Conservation (phyloP, 1,284 basidiomycete genomes). For the Ganoderma leucocontextum region DNA sequence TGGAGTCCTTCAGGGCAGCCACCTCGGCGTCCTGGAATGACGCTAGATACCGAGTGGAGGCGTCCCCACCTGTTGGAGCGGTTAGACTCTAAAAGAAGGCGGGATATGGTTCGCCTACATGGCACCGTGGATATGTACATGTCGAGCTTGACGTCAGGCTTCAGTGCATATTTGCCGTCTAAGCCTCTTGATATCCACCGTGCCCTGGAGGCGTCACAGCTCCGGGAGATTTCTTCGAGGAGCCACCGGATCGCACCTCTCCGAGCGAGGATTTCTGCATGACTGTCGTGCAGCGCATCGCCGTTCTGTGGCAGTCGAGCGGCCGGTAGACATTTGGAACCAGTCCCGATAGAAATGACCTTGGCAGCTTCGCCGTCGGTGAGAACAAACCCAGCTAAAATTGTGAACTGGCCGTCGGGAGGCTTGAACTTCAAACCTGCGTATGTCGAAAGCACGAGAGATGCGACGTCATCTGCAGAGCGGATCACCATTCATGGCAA, state of each 20-base stretch:
- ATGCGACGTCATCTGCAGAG: constrained; percentile 37
- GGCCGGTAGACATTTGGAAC: constrained; percentile 87
- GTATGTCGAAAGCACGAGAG: constrained; percentile 53
- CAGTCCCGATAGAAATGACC: constrained; percentile 81
- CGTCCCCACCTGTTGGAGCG: constrained; percentile 75
- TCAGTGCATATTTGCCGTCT: constrained; percentile 59
- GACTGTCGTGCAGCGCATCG: constrained; percentile 87
- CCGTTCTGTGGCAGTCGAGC: constrained; percentile 71
- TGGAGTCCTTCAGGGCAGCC: constrained; percentile 70
- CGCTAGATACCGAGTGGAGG: constrained; percentile 83
- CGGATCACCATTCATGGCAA: constrained; percentile 33
- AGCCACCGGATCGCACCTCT: constrained; percentile 86
- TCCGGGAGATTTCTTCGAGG: constrained; percentile 68
- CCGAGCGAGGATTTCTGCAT: constrained; percentile 90
- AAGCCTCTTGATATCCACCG: constrained; percentile 52
- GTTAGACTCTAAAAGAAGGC: background rate
- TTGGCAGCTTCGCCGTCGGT: constrained; percentile 43
- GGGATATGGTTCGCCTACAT: constrained; percentile 58
- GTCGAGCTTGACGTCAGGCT: constrained; percentile 58
- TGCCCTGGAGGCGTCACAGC: constrained; percentile 23
- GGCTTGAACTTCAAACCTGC: constrained; percentile 54
- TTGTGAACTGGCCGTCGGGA: constrained; percentile 62
- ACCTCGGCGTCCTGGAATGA: constrained; percentile 72
- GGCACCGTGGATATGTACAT: constrained; percentile 93
- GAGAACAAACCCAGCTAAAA: constrained; percentile 68